Conservation (phyloP, 1,139 yeast species). For the Debaryomycetaceae sp. region DNA sequence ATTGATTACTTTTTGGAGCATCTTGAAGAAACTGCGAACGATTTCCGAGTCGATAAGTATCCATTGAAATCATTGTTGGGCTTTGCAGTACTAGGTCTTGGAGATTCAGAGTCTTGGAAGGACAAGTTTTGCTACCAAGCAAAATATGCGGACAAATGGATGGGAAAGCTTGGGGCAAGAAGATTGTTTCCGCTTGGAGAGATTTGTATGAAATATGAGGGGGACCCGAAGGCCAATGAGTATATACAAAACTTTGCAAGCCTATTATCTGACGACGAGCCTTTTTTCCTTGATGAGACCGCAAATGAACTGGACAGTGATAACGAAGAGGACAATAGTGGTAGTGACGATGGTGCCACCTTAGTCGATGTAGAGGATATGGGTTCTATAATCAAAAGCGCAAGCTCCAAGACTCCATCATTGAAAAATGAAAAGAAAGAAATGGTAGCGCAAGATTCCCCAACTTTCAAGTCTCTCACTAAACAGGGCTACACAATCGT, state of each 20-base stretch:
- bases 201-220: constrained; percentile 73
- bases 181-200: constrained; percentile 83
- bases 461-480: constrained; percentile 82
- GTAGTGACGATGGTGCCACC: constrained; percentile 40
- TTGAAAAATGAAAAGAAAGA: constrained; percentile 49
- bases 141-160: constrained; percentile 64
- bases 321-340: constrained; percentile 44
- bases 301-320: constrained; percentile 38
- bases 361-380: constrained; percentile 84
- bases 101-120: constrained; percentile 87
- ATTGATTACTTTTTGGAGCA: constrained; percentile 83
- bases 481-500: constrained; percentile 93
- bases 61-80: constrained; percentile 71
- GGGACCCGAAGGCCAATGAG: constrained; percentile 57
- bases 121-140: constrained; percentile 88
- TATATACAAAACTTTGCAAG: constrained; percentile 64
- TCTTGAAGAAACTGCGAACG: constrained; percentile 74
- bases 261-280: constrained; percentile 64
- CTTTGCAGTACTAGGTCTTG: constrained; percentile 81
- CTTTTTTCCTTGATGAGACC: constrained; percentile 47
- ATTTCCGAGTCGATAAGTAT: constrained; percentile 79
- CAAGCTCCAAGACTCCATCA: constrained; percentile 16
- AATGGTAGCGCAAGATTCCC: constrained; percentile 89
- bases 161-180: constrained; percentile 81
- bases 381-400: constrained; percentile 55